phyloP scores from a whole-genome alignment of 106 monocot species.

The Acorus calamus region DNA sequence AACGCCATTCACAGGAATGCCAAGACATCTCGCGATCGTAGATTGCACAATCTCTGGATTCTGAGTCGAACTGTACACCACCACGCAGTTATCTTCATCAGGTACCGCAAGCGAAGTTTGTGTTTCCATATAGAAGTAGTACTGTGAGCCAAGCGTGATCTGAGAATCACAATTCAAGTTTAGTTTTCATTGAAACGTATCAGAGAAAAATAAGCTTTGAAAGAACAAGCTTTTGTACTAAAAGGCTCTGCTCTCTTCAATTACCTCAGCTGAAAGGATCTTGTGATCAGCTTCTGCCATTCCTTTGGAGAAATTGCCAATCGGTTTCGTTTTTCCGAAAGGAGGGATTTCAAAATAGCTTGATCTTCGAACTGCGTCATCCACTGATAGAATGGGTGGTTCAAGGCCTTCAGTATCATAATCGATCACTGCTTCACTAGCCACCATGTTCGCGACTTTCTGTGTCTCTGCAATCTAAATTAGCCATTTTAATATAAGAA shows the following conservation, averaged over 20 bases:
- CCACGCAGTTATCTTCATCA: conserved; percentile 79
- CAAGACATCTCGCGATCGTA: conserved; percentile 63
- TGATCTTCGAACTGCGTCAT: conserved; percentile 57
- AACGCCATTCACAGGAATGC: conserved; percentile 63
- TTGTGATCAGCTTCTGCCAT: conserved; percentile 74
- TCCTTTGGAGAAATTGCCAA: conserved; percentile 65
- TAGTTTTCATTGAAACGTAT: no score
- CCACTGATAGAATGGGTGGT: conserved; percentile 53
- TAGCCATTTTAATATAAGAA: not conserved
- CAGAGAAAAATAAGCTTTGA: no score
- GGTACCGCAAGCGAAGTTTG: conserved; percentile 71
- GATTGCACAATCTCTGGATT: conserved; percentile 38
- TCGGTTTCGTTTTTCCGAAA: conserved; percentile 22
- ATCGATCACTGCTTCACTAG: conserved; percentile 34
- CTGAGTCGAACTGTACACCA: conserved; percentile 64
- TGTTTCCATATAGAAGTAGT: conserved; percentile 83
- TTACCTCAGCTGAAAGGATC: conserved; percentile 35
- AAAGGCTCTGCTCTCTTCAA: no score
- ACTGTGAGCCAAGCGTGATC: conserved; percentile 65
- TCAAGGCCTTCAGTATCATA: conserved; percentile 36
- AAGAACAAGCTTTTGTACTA: no score
- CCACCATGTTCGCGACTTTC: conserved; percentile 43
- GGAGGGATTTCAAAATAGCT: conserved; percentile 62
- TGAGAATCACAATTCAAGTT: conserved; percentile 7
- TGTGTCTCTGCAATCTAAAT: conserved; percentile 65